Conservation (phyloP, 169 alveolate genomes). For the Eimeria tenella region DNA sequence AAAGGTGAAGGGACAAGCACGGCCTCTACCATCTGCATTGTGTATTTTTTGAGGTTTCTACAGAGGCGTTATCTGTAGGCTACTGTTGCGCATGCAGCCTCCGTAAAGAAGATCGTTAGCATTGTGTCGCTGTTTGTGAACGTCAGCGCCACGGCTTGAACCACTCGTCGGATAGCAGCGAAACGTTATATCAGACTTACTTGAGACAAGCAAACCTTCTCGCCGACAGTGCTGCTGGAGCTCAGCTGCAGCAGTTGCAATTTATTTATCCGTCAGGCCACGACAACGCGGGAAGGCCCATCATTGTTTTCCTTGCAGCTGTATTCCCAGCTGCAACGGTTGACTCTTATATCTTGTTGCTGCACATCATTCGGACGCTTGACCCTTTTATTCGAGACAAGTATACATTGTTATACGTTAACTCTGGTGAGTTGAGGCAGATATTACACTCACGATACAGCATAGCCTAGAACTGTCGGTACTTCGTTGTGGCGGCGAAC, state of each 20-base stretch:
- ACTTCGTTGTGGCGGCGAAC: too few species aligned
- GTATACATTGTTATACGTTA: constrained; percentile 56
- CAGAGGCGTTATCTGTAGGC: too few species aligned
- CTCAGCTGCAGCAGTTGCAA: constrained; percentile 11
- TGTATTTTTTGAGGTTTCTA: too few species aligned
- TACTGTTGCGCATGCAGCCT: too few species aligned
- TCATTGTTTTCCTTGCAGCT: constrained; percentile 63
- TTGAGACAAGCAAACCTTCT: constrained; percentile 56
- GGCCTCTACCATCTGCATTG: too few species aligned
- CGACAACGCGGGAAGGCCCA: constrained; percentile 43
- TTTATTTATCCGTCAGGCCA: constrained; percentile 36
- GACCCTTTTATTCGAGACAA: constrained; percentile 70
- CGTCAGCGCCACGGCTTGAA: background rate
- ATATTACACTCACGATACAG: too few species aligned
- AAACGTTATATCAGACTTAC: constrained; percentile 35
- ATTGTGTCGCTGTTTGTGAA: too few species aligned
- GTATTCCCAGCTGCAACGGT: constrained; percentile 41
- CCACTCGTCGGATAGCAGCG: constrained; percentile 32
- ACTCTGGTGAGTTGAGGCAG: constrained; percentile 27
- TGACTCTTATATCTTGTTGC: constrained; percentile 35
- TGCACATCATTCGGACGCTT: constrained; percentile 48
- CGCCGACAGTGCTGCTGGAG: constrained; percentile 41
- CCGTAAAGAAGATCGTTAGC: too few species aligned
- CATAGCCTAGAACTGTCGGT: too few species aligned
- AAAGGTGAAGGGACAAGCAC: background rate